A percentile compares a stretch with the other conserved stretches of the same genome.
Conservation (phyloP, 129 eudicot species). For the Helianthus tuberosus region DNA sequence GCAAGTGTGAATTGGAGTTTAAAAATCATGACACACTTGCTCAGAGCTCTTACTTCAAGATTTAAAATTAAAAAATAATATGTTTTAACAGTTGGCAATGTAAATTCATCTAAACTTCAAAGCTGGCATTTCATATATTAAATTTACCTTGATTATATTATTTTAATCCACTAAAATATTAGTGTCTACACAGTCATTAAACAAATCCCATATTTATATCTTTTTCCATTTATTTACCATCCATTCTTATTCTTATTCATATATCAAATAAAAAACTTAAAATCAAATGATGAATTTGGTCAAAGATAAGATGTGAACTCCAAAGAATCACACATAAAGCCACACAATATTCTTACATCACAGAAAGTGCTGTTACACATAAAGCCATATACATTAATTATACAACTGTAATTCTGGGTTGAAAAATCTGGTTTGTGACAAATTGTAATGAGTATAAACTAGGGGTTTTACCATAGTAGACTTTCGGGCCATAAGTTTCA, state of each 20-base stretch:
- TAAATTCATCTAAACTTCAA: slow-evolving; percentile 38
- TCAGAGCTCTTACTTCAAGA: slow-evolving; percentile 42
- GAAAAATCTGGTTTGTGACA: no score
- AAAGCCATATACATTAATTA: slow-evolving; percentile 27
- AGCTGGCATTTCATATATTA: slow-evolving; percentile 40
- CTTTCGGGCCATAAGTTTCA: no score
- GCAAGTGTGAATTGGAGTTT: slow-evolving; percentile 33
- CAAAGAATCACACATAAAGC: slow-evolving; percentile 27
- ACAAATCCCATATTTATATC: slow-evolving; percentile 20
- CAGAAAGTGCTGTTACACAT: slow-evolving; percentile 22
- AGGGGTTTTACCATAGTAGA: no score
- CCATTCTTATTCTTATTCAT: slow-evolving; percentile 9
- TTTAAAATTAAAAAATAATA: slow-evolving; percentile 42
- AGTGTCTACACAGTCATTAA: slow-evolving; percentile 22
- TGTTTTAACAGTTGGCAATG: slow-evolving; percentile 51
- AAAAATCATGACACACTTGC: slow-evolving; percentile 18
- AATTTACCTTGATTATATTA: slow-evolving; percentile 12
- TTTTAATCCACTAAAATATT: slow-evolving; percentile 21
- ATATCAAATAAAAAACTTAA: neutral
- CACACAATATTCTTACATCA: slow-evolving; percentile 24
- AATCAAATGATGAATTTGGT: slow-evolving; percentile 14
- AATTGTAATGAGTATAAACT: no score
- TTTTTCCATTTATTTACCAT: neutral
- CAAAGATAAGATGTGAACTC: neutral
- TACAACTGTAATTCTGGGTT: neutral